Conservation (phyloP, 176 grass and related monocot species). For the Bonia amplexicaulis region DNA sequence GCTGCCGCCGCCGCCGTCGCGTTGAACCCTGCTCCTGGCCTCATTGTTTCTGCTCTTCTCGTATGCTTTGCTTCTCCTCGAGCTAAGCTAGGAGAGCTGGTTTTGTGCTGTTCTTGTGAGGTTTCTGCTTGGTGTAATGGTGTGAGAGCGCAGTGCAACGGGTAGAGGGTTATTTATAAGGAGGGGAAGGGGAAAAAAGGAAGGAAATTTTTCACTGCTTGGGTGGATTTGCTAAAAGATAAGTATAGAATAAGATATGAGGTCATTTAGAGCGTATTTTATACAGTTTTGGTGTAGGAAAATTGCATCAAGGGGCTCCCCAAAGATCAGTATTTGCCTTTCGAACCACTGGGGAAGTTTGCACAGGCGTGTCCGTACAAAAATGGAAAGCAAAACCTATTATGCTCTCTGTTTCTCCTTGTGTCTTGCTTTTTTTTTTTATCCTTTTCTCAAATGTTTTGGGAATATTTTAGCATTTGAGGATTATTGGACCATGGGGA, state of each 20-base stretch:
- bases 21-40: constrained; percentile 65
- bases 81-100: background rate
- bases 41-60: constrained; percentile 49
- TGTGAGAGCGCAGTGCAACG: constrained; percentile 24
- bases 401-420: constrained; percentile 23
- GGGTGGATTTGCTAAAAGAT: constrained; percentile 23
- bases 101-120: background rate
- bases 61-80: background rate
- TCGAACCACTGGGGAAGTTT: background rate
- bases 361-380: constrained; percentile 14
- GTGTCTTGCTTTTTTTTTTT: background rate
- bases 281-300: background rate
- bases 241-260: constrained; percentile 21
- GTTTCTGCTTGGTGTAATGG: constrained; percentile 6
- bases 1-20: constrained; percentile 41
- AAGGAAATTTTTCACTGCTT: constrained; percentile 33
- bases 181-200: background rate
- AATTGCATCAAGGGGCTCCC: background rate
- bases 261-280: constrained; percentile 10
- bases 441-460: constrained; percentile 29
- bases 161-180: constrained; percentile 57
- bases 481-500: constrained; percentile 34
- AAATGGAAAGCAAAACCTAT: constrained; percentile 25
- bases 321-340: background rate
- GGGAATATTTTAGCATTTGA: constrained; percentile 25